Percentiles rank a stretch among this genome's conserved stretches.
Evolutionary conservation across 306 rosid genomes (phyloP).

Genomic region (Medicago arabica): DNA sequence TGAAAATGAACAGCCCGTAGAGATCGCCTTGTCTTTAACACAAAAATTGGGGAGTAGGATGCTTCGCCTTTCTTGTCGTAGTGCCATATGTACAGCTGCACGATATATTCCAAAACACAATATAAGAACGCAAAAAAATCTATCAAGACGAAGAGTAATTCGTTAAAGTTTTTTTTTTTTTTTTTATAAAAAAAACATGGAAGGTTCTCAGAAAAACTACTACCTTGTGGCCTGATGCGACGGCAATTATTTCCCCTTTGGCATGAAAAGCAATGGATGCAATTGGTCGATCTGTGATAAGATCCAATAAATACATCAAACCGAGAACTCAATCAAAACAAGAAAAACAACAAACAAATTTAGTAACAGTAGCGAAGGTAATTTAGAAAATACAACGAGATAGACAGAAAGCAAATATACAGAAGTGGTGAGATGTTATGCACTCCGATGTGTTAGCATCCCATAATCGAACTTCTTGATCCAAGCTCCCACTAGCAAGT

Average conservation of each 20-base stretch:
- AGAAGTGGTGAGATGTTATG: conserved; percentile 83
- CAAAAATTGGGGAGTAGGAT: conserved; percentile 73
- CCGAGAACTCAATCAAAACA: conserved; percentile 20
- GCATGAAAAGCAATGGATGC: conserved; percentile 99
- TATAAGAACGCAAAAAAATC: not conserved
- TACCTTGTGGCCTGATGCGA: conserved; percentile 99
- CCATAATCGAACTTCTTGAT: conserved; percentile 97
- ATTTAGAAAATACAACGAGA: conserved; percentile 25
- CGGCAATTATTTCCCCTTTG: conserved; percentile 90
- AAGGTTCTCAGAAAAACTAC: conserved; percentile 41
- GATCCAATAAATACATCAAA: conserved; percentile 20
- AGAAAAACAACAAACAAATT: conserved; percentile 22
- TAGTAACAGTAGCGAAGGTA: conserved; percentile 33
- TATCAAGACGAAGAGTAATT: conserved; percentile 26
- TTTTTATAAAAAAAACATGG: not conserved
- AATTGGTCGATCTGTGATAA: conserved; percentile 81
- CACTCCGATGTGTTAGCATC: conserved; percentile 91
- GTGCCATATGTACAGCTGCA: conserved; percentile 93
- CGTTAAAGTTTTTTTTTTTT: too few species aligned
- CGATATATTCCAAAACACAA: conserved; percentile 40
- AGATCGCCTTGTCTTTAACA: conserved; percentile 86
- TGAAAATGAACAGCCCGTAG: conserved; percentile 98
- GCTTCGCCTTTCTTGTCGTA: conserved; percentile 79
- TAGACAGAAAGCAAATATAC: conserved; percentile 55
- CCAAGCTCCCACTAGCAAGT: conserved; percentile 99